These are phyloP conservation scores for Kentomonas sorsogonicus DNA, from an alignment of 208 protist genomes.

Conservation along the genomic window DNA sequence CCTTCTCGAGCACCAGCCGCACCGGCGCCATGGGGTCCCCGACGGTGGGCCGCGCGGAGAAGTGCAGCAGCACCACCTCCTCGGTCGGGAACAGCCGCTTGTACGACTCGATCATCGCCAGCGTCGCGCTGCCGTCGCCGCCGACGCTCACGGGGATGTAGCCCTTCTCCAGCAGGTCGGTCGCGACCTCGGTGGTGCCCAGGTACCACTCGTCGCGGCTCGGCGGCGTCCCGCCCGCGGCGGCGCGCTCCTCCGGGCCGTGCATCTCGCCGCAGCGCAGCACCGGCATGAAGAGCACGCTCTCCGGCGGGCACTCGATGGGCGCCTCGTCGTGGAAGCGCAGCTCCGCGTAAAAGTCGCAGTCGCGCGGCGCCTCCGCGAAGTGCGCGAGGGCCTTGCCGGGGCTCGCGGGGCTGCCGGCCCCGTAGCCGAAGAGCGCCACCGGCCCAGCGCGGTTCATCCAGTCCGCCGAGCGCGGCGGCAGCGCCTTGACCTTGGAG, in stretches of 20 bases:
- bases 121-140: constrained; percentile 62
- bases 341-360: constrained; percentile 75
- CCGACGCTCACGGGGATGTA: constrained; percentile 73
- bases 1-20: constrained; percentile 65
- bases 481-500: constrained; percentile 36
- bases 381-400: constrained; percentile 45
- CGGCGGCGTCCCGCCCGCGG: background rate
- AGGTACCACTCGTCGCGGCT: constrained; percentile 67
- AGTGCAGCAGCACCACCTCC: constrained; percentile 76
- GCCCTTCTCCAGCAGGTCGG: constrained; percentile 72
- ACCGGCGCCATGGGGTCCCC: constrained; percentile 30
- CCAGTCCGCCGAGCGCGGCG: constrained; percentile 66
- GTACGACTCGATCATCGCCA: constrained; percentile 75
- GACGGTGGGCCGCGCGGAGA: constrained; percentile 47
- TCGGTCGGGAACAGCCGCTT: constrained; percentile 68
- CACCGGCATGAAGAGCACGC: constrained; percentile 69
- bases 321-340: constrained; percentile 61
- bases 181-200: constrained; percentile 39
- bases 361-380: constrained; percentile 45
- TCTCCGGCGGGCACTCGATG: constrained; percentile 75
- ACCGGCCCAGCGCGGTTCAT: constrained; percentile 62
- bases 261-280: constrained; percentile 67
- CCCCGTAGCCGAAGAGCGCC: constrained; percentile 56
- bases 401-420: constrained; percentile 26
- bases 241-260: constrained; percentile 6